These are phyloP conservation scores for Acrocalymma vagum DNA, from an alignment of 2,329 filamentous ascomycete species.

Conservation along the genomic window DNA sequence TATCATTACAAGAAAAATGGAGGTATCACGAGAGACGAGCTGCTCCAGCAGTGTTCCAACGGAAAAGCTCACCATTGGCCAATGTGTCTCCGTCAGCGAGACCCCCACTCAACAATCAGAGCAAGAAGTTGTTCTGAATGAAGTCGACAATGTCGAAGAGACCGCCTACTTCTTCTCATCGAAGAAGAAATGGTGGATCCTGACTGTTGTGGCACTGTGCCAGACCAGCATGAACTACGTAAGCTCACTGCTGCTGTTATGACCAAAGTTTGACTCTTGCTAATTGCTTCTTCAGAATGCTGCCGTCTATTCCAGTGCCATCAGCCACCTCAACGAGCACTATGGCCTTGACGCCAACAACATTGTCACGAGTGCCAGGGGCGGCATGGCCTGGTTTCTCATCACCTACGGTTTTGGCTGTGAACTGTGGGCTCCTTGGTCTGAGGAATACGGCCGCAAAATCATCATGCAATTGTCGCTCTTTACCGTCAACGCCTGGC, in stretches of 20 bases:
- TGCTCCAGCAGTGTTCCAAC: no score
- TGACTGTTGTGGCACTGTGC: constrained; percentile 61
- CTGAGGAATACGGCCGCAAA: constrained; percentile 80
- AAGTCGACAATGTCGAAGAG: no score
- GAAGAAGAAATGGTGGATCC: constrained; percentile 63
- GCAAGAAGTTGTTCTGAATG: no score
- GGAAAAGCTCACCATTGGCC: no score
- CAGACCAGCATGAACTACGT: constrained; percentile 61
- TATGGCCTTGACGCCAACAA: constrained; percentile 55
- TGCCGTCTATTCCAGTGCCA: constrained; percentile 63
- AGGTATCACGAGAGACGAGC: no score
- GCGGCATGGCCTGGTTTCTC: constrained; percentile 79
- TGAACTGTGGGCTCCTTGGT: constrained; percentile 83
- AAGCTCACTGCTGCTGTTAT: constrained; percentile 48
- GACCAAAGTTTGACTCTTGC: constrained; percentile 46
- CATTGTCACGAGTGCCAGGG: constrained; percentile 59
- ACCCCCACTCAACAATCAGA: no score
- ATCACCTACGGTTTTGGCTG: constrained; percentile 84
- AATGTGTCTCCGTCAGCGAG: no score
- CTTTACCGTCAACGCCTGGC: constrained; percentile 75
- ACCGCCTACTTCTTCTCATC: constrained; percentile 56
- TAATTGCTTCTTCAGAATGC: constrained; percentile 58
- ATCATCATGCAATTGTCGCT: constrained; percentile 77
- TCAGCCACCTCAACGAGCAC: constrained; percentile 62
- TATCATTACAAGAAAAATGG: no score